These are phyloP conservation scores for Trichoderma pleuroti DNA, from an alignment of 2,329 filamentous ascomycete genomes.

Conservation along the genomic window DNA sequence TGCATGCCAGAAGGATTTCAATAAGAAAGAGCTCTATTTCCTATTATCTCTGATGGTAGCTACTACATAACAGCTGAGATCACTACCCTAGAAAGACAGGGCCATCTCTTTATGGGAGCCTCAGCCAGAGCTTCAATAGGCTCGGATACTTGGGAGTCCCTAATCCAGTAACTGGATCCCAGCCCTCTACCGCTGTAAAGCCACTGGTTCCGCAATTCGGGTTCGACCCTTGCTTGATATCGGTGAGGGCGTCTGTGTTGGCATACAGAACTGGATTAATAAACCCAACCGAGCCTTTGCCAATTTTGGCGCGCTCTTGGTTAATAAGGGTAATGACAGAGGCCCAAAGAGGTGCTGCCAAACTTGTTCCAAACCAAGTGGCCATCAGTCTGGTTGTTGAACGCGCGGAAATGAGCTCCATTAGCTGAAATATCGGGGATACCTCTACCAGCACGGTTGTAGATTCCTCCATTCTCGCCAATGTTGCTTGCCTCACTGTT, in stretches of 20 bases:
- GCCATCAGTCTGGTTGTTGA: background rate
- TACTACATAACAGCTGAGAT: background rate
- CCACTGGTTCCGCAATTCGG: constrained; percentile 33
- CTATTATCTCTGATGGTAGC: background rate
- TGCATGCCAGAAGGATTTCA: background rate
- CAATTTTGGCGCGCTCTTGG: constrained; percentile 22
- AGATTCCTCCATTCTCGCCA: constrained; percentile 27
- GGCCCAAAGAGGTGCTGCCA: constrained; percentile 24
- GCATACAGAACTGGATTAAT: constrained; percentile 40
- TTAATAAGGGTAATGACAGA: constrained; percentile 26
- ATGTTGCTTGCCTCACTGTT: constrained; percentile 38
- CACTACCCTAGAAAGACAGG: background rate
- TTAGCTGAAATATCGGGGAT: constrained; percentile 42
- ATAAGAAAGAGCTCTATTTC: background rate
- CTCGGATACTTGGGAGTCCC: constrained; percentile 20
- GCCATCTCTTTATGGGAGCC: background rate
- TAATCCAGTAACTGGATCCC: constrained; percentile 20
- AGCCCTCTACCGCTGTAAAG: constrained; percentile 18
- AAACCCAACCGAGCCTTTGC: constrained; percentile 40
- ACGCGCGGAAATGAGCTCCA: constrained; percentile 46
- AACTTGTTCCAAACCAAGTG: constrained; percentile 22
- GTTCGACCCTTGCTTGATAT: constrained; percentile 38
- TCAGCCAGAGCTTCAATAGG: constrained; percentile 16
- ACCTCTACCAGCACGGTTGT: constrained; percentile 35
- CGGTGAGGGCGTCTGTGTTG: constrained; percentile 35